Base-by-base conservation (phyloP, 805 yeast species). In the Nakazawaea wyomingensis region DNA sequence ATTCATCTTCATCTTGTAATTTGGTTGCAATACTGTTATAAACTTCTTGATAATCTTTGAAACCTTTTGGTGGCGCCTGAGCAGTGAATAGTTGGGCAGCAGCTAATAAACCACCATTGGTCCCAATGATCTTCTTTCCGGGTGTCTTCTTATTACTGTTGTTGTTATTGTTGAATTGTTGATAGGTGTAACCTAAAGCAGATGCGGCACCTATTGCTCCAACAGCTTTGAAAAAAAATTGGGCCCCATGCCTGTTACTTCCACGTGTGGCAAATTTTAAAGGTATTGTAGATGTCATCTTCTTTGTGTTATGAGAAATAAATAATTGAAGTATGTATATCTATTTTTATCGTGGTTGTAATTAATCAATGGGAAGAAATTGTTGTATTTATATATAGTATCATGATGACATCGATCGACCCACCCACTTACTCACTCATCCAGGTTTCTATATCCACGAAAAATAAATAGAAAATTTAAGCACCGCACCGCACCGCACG, bases 11-110 rank as follows among this genome's bases (percentile, higher is more conserved):
- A 35, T 79, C 85, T 49, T 71, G 68, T 19, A 85, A 58, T 59
- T 71, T 74, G 33, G 56, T 57, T 28, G 82, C 96, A 72, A 77
- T 87, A 50, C 79, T 93, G 65, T 78, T 81, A 65, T 80, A 91
- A 47, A 77, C 77, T 46, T 66, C 54, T 61, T 74, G 89, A 58
- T 74, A 89, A 50, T 84, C 86, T 10, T 69, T 66, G 40, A 55
- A 61, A 3, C 65, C 51, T 53, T 67, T 54, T 54, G 29, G 24
- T 9, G 22, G 13, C 11, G 19, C 27, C 9, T 18, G 4, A 5
- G 43, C 36, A 5, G 29, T 18, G 16, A 33, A 43, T 16, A 33
- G 19, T 7, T 26, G 28, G 3, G 31, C 21, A 2, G 37, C 31
- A 5, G 30, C 45, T 5, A 39, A 13, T 24, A 24, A 29, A 16